Conservation (phyloP, 441 rosid species). For the Lepidium campestre region DNA sequence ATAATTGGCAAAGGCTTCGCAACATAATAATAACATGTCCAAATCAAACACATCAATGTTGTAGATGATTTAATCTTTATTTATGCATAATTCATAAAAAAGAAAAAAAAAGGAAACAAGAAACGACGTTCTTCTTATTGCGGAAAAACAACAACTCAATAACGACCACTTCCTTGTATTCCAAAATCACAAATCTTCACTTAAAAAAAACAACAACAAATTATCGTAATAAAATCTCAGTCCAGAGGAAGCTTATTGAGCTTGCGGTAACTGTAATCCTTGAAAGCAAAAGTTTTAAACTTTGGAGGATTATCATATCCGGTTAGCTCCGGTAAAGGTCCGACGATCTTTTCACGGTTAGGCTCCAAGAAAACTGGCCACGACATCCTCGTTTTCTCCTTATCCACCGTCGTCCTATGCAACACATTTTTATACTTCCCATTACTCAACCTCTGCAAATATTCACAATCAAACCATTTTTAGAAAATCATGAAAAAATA, state of each 20-base stretch:
- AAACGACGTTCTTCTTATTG: too few species aligned
- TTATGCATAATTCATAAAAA: too few species aligned
- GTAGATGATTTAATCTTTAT: too few species aligned
- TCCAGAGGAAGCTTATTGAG: constrained; percentile 78
- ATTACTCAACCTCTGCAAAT: constrained; percentile 52
- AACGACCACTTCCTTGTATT: too few species aligned
- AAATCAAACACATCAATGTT: neutral
- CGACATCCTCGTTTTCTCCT: constrained; percentile 56
- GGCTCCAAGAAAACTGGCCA: constrained; percentile 78
- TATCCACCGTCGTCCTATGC: constrained; percentile 53
- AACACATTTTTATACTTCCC: constrained; percentile 46
- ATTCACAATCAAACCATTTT: neutral
- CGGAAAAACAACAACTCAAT: too few species aligned
- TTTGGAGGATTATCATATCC: constrained; percentile 36
- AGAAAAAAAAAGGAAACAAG: too few species aligned
- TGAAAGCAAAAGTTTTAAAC: constrained; percentile 49
- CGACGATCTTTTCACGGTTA: constrained; percentile 38
- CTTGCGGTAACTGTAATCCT: constrained; percentile 60
- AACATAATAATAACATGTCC: too few species aligned
- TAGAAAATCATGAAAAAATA: too few species aligned
- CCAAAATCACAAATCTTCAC: too few species aligned
- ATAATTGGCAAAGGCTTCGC: too few species aligned
- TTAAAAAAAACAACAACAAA: neutral
- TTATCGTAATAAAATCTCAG: neutral
- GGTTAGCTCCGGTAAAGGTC: constrained; percentile 50